Conservation (phyloP, 352 stramenopile species). For the Phytophthora sp. region DNA sequence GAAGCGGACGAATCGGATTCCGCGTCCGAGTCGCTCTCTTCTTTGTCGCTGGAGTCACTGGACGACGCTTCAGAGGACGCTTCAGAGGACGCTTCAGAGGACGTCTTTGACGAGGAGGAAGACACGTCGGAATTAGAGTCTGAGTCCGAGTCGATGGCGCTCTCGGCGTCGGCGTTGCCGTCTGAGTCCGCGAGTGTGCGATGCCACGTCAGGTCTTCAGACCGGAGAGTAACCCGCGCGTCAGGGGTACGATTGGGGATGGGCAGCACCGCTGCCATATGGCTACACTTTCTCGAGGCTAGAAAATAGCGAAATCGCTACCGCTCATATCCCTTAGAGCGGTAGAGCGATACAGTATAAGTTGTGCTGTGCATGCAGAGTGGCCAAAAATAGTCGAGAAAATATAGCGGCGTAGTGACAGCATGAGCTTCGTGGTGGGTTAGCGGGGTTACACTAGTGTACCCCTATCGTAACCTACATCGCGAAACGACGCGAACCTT, state of each 20-base stretch:
- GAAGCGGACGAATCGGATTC: constrained; percentile 13
- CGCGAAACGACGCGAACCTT: constrained; percentile 35
- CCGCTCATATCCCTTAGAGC: background rate
- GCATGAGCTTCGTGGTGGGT: background rate
- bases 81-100: constrained; percentile 10
- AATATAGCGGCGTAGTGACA: background rate
- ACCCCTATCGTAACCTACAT: constrained; percentile 2
- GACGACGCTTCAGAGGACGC: constrained; percentile 11
- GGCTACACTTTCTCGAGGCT: constrained; percentile 13
- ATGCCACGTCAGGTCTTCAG: constrained; percentile 26
- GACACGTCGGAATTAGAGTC: constrained; percentile 19
- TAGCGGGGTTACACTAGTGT: constrained; percentile 8
- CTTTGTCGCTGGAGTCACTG: constrained; percentile 18
- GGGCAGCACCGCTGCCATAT: constrained; percentile 29
- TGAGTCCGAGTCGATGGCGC: constrained; percentile 13
- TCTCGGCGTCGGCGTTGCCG: constrained; percentile 10
- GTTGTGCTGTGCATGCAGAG: background rate
- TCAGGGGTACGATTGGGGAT: constrained; percentile 11
- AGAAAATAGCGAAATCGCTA: background rate
- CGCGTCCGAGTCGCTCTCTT: constrained; percentile 22
- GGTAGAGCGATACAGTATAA: background rate
- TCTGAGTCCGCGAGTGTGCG: background rate
- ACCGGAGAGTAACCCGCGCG: constrained; percentile 3
- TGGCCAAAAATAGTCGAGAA: constrained; percentile 29
- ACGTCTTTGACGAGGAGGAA: background rate